Evolutionary conservation across 2,329 filamentous ascomycete species (phyloP).

Genomic region (Aspergillus floridensis): DNA sequence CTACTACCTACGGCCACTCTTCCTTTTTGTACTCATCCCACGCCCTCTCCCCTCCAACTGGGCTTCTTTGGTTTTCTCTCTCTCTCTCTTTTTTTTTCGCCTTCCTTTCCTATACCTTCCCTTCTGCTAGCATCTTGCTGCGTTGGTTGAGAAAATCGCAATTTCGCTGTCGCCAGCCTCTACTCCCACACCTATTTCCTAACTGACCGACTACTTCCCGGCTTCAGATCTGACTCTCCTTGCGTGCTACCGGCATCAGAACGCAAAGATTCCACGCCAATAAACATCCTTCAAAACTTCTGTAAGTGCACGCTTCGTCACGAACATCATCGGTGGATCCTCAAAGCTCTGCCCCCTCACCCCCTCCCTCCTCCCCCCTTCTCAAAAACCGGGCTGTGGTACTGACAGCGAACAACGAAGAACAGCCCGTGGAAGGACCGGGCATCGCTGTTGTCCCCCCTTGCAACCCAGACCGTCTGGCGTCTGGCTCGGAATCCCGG

Average conservation of each 20-base stretch:
- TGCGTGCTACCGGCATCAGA: background rate
- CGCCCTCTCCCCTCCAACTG: conserved; percentile 1
- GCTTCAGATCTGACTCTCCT: background rate
- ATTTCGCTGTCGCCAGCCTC: background rate
- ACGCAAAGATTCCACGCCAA: background rate
- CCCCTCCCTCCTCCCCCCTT: background rate
- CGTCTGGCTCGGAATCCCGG: conserved; percentile 20
- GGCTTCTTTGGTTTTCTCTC: background rate
- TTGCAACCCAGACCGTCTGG: conserved; percentile 10
- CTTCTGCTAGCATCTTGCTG: conserved; percentile 2
- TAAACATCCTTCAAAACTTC: background rate
- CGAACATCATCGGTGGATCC: conserved; percentile 1
- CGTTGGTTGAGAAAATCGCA: background rate
- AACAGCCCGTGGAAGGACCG: conserved; percentile 1
- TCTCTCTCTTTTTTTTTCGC: conserved; percentile 9
- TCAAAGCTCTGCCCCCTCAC: background rate
- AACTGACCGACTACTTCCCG: background rate
- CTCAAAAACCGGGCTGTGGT: background rate
- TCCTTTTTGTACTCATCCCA: conserved; percentile 9
- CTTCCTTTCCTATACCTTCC: conserved; percentile 1
- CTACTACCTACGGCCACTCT: background rate
- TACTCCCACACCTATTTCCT: background rate
- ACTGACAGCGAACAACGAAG: conserved; percentile 5
- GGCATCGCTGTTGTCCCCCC: conserved; percentile 4
- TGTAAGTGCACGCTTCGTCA: background rate